These are phyloP conservation scores for Elsinoe perseae DNA, from an alignment of 2,329 filamentous ascomycete genomes.

Conservation along the genomic window DNA sequence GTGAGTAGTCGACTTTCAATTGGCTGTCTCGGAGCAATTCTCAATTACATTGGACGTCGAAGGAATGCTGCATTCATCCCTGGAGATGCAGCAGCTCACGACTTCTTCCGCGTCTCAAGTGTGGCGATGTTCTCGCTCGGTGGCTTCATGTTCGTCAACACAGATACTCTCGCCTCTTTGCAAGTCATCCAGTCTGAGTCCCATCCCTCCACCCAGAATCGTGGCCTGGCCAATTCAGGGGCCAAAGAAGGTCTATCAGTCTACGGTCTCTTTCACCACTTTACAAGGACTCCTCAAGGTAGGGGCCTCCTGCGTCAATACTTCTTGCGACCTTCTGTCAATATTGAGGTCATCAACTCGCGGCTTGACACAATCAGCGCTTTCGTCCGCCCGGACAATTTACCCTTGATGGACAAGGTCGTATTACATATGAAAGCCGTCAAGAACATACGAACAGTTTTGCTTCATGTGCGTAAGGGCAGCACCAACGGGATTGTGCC, in stretches of 20 bases:
- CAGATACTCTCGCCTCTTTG: slow-evolving; percentile 70
- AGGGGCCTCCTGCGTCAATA: slow-evolving; percentile 64
- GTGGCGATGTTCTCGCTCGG: slow-evolving; percentile 69
- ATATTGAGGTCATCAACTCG: slow-evolving; percentile 59
- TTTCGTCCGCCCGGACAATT: slow-evolving; percentile 62
- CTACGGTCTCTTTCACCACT: slow-evolving; percentile 70
- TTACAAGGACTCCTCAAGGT: slow-evolving; percentile 73
- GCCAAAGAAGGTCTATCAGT: slow-evolving; percentile 76
- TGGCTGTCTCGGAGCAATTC: slow-evolving; percentile 77
- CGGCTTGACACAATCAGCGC: slow-evolving; percentile 62
- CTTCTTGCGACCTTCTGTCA: slow-evolving; percentile 70
- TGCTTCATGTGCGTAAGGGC: slow-evolving; percentile 63
- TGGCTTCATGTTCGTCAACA: slow-evolving; percentile 64
- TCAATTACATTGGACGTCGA: slow-evolving; percentile 68
- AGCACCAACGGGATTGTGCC: slow-evolving; percentile 45
- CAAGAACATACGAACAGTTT: slow-evolving; percentile 63
- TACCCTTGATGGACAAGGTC: slow-evolving; percentile 53
- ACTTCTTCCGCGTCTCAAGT: slow-evolving; percentile 52
- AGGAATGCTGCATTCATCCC: slow-evolving; percentile 56
- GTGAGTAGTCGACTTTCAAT: slow-evolving; percentile 66
- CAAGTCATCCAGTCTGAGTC: slow-evolving; percentile 78
- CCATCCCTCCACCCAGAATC: slow-evolving; percentile 73
- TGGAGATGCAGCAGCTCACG: slow-evolving; percentile 47
- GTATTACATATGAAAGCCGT: slow-evolving; percentile 60
- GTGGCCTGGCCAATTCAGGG: slow-evolving; percentile 57